Conservation (phyloP, 768 basidiomycete genomes). For the Cytidiella melzeri region DNA sequence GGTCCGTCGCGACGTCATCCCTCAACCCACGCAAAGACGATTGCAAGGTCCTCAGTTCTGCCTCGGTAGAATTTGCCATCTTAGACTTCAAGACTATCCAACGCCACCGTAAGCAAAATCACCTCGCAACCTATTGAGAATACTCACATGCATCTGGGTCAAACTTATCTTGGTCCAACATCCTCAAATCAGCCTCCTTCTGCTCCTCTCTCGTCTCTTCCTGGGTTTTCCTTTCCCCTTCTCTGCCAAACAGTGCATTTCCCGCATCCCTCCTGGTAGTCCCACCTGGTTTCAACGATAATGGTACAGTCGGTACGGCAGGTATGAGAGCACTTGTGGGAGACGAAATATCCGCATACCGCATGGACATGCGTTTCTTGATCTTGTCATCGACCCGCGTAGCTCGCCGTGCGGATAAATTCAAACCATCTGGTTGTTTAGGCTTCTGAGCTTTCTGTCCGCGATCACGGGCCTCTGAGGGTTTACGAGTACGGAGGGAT, state of each 20-base stretch:
- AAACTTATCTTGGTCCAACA: slow-evolving; percentile 74
- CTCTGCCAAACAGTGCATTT: slow-evolving; percentile 12
- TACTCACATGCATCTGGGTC: slow-evolving; percentile 84
- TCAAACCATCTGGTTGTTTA: slow-evolving; percentile 11
- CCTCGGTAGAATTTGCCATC: slow-evolving; percentile 84
- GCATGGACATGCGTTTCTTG: slow-evolving; percentile 93
- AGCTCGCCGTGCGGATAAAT: slow-evolving; percentile 33
- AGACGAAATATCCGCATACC: slow-evolving; percentile 83
- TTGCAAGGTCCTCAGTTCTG: slow-evolving; percentile 69
- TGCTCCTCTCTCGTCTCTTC: slow-evolving; percentile 44
- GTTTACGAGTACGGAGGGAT: slow-evolving; percentile 27
- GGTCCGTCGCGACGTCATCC: slow-evolving; percentile 66
- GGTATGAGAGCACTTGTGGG: slow-evolving; percentile 56
- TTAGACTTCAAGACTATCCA: slow-evolving; percentile 80
- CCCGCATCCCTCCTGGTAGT: slow-evolving; percentile 13
- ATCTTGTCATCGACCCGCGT: slow-evolving; percentile 76
- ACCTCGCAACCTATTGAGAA: background rate
- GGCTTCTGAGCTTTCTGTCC: slow-evolving; percentile 7
- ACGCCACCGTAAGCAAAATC: slow-evolving; percentile 1
- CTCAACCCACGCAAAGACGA: slow-evolving; percentile 68
- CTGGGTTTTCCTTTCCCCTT: slow-evolving; percentile 35
- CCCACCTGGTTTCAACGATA: slow-evolving; percentile 32
- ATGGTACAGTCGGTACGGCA: slow-evolving; percentile 51
- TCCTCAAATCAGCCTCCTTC: slow-evolving; percentile 48
- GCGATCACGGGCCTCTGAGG: slow-evolving; percentile 19